Evolutionary conservation across 1,284 basidiomycete genomes (phyloP).

Genomic region (Kwoniella shivajii): DNA sequence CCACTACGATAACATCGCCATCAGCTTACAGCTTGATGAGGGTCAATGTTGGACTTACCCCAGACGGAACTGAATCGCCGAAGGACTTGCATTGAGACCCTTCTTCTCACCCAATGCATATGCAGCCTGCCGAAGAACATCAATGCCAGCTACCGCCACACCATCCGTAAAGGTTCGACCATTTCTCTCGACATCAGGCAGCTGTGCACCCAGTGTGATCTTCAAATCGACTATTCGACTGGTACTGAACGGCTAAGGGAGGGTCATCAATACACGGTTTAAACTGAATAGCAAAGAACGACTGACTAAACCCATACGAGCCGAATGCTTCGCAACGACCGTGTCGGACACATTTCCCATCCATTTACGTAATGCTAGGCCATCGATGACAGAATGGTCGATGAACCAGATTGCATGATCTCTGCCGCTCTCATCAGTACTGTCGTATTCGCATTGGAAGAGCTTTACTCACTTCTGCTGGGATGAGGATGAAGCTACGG

Average conservation of each 20-base stretch:
- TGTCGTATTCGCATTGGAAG: background rate
- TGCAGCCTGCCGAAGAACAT: conserved; percentile 45
- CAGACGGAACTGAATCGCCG: conserved; percentile 52
- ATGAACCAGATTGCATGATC: conserved; percentile 54
- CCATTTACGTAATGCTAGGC: conserved; percentile 37
- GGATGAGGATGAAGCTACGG: conserved; percentile 47
- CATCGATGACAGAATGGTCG: conserved; percentile 37
- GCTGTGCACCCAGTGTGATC: conserved; percentile 25
- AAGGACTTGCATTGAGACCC: conserved; percentile 38
- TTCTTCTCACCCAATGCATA: conserved; percentile 34
- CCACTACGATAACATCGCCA: conserved; percentile 36
- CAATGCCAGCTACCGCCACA: conserved; percentile 42
- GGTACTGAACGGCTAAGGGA: conserved; percentile 41
- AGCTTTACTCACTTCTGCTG: conserved; percentile 46
- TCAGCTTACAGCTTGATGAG: background rate
- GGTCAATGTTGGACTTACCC: conserved; percentile 29
- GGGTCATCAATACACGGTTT: background rate
- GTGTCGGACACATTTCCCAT: conserved; percentile 49
- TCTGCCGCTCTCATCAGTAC: conserved; percentile 25
- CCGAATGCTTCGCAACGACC: conserved; percentile 51
- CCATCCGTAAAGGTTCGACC: conserved; percentile 52
- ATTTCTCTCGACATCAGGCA: conserved; percentile 33
- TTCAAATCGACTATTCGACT: conserved; percentile 41
- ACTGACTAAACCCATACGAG: conserved; percentile 48
- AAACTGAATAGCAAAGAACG: background rate